Evolutionary conservation across 192 early-diverging fungal species (phyloP).

Genomic region (Umbelopsis sp.): DNA sequence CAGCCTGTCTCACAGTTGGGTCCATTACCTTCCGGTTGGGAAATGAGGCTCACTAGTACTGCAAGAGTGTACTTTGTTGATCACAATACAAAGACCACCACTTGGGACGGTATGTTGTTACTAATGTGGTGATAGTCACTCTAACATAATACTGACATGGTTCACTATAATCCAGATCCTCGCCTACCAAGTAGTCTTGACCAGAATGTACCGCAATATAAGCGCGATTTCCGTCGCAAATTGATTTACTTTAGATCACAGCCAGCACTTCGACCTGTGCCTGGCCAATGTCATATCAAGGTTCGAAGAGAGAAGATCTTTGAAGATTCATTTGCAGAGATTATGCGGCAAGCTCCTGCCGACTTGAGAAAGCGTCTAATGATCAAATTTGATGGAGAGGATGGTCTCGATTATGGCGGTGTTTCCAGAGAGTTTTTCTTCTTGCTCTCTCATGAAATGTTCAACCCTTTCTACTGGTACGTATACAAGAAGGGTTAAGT

Average conservation of each 20-base stretch:
- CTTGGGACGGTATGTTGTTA: slow-evolving; percentile 82
- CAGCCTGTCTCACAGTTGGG: slow-evolving; percentile 80
- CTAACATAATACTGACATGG: not conserved
- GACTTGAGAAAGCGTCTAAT: slow-evolving; percentile 97
- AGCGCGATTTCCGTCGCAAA: slow-evolving; percentile 97
- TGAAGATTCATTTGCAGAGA: slow-evolving; percentile 94
- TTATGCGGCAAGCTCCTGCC: slow-evolving; percentile 88
- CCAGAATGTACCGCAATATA: slow-evolving; percentile 96
- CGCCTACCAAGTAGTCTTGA: slow-evolving; percentile 81
- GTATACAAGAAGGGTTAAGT: too few relatives aligned
- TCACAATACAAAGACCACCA: slow-evolving; percentile 97
- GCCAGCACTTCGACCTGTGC: slow-evolving; percentile 83
- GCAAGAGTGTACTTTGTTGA: slow-evolving; percentile 98
- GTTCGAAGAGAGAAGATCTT: slow-evolving; percentile 88
- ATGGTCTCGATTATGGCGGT: slow-evolving; percentile 98
- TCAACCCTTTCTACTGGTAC: slow-evolving; percentile 82
- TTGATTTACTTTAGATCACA: slow-evolving; percentile 96
- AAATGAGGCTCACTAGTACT: slow-evolving; percentile 95
- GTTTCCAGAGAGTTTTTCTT: slow-evolving; percentile 98
- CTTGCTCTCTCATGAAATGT: slow-evolving; percentile 97
- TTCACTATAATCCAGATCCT: slow-evolving; percentile 50
- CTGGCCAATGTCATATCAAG: slow-evolving; percentile 93
- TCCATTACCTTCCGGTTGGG: slow-evolving; percentile 96
- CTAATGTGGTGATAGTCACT: not conserved
- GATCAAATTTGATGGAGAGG: slow-evolving; percentile 99